Evolutionary conservation across 495 filamentous ascomycete genomes (phyloP), one percentile per base, ranked within the genome.

Genomic region (Xylaria acuta): DNA sequence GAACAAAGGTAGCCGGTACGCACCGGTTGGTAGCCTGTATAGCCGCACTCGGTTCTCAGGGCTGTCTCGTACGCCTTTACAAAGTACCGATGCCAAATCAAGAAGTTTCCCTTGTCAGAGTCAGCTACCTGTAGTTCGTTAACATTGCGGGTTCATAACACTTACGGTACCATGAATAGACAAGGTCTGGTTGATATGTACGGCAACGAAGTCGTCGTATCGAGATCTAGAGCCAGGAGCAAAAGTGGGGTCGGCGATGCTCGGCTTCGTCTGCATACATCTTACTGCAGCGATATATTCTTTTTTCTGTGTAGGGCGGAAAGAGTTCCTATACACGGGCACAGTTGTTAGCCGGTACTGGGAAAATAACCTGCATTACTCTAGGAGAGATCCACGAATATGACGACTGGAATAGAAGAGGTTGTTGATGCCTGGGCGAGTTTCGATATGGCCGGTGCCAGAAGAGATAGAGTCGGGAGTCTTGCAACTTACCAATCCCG

Each of bases 1-100:
- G 43, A 74, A 65, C 59, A 3, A 12, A 12, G 45, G 7, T 16
- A 43, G 40, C 4, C 30, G 5, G 45, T 22, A 74, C 72, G 51
- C 60, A 81, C 81, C 30, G 82, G 86, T 60, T 88, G 85, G 66
- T 80, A 80, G 41, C 90, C 90, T 0, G 75, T 87, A 74, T 92
- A 94, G 53, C 90, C 90, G 75, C 92, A 94, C 74, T 95, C 92
- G 18, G 90, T 84, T 30, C 84, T 83, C 11, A 94, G 83, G 1
- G 91, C 89, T 75, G 90, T 84, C 77, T 94, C 92, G 77, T 89
- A 93, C 9, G 81, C 80, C 70, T 81, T 87, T 49, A 86, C 82
- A 75, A 89, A 94, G 79, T 90, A 91, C 22, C 92, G 84, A 76
- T 94, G 92, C 90, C 91, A 94, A 1, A 87, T 79, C 40, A 92